Conservation (phyloP, 768 basidiomycete species). For the Mycena capillaripes region DNA sequence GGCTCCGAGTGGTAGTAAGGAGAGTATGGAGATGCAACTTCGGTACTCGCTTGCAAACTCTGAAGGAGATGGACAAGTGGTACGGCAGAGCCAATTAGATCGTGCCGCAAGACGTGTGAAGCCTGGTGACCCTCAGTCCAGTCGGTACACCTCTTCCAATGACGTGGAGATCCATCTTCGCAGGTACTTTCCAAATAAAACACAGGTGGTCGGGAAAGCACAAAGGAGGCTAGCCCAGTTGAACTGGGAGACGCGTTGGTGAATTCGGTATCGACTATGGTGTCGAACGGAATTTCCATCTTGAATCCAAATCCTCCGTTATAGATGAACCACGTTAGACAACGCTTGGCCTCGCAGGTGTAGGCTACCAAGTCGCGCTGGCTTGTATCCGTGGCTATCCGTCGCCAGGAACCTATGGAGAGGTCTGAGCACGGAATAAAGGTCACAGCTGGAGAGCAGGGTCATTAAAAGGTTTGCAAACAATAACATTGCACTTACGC, state of each 20-base stretch:
- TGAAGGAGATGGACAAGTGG: constrained; percentile 71
- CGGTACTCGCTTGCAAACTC: constrained; percentile 53
- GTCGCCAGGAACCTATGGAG: constrained; percentile 84
- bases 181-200: constrained; percentile 74
- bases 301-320: constrained; percentile 83
- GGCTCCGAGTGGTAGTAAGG: constrained; percentile 53
- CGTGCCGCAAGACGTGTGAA: constrained; percentile 72
- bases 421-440: constrained; percentile 84
- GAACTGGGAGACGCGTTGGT: constrained; percentile 65
- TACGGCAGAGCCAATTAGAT: constrained; percentile 72
- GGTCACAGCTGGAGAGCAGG: constrained; percentile 68
- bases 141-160: constrained; percentile 78
- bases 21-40: constrained; percentile 51
- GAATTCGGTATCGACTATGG: constrained; percentile 71
- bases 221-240: constrained; percentile 69
- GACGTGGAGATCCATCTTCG: constrained; percentile 49
- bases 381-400: constrained; percentile 68
- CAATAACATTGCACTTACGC: constrained; percentile 61
- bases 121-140: constrained; percentile 87
- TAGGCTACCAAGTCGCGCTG: constrained; percentile 84
- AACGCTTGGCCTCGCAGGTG: constrained; percentile 74
- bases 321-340: constrained; percentile 85
- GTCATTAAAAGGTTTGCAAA: not conserved
- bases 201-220: constrained; percentile 74
- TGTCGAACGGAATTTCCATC: constrained; percentile 84